Conservation (phyloP, 169 alveolate genomes). For the Cryptosporidium ubiquitum region DNA sequence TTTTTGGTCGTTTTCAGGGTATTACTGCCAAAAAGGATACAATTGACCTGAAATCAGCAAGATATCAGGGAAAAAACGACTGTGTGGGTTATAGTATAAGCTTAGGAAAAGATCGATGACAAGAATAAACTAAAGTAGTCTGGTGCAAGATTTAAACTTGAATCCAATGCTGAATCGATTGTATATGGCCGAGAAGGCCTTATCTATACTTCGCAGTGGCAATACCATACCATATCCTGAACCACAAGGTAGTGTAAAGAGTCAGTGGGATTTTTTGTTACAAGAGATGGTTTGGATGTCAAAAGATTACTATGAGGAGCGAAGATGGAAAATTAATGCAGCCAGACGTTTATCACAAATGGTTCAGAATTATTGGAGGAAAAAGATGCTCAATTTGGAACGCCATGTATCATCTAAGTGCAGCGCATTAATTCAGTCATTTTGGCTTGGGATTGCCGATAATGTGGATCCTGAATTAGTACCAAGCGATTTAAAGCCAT, state of each 20-base stretch:
- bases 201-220: slow-evolving; percentile 59
- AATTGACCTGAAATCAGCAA: background rate
- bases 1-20: background rate
- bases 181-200: slow-evolving; percentile 75
- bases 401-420: slow-evolving; percentile 59
- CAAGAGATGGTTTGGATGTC: slow-evolving; percentile 85
- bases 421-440: slow-evolving; percentile 71
- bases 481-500: slow-evolving; percentile 46
- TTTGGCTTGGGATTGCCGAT: slow-evolving; percentile 69
- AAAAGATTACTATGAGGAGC: slow-evolving; percentile 82
- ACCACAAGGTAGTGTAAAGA: slow-evolving; percentile 58
- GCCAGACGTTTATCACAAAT: slow-evolving; percentile 79
- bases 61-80: background rate
- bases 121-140: background rate
- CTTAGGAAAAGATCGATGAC: slow-evolving; percentile 8
- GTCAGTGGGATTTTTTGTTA: slow-evolving; percentile 78
- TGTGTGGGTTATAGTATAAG: slow-evolving; percentile 6
- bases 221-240: slow-evolving; percentile 53
- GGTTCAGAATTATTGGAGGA: slow-evolving; percentile 77
- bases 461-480: slow-evolving; percentile 45
- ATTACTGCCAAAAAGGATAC: background rate
- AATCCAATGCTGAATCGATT: slow-evolving; percentile 59
- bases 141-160: slow-evolving; percentile 15
- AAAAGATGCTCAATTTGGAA: slow-evolving; percentile 65
- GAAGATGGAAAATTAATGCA: slow-evolving; percentile 82